A percentile compares a stretch with the other conserved stretches of the same genome.
Evolutionary conservation across 2,329 filamentous ascomycete species (phyloP).

Genomic region (Davidsoniella virescens): DNA sequence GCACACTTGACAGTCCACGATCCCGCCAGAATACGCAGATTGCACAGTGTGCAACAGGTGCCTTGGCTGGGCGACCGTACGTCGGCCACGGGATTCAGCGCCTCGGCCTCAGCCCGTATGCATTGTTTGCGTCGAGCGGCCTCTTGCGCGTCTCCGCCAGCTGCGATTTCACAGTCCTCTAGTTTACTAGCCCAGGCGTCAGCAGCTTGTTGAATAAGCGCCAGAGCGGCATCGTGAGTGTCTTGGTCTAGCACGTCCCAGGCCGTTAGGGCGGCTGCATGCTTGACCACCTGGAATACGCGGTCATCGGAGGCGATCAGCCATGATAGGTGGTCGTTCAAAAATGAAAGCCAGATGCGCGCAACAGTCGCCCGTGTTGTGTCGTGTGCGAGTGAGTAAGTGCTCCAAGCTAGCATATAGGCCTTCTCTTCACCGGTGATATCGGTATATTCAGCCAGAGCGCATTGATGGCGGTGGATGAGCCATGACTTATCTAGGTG

Average conservation of each 20-base stretch:
- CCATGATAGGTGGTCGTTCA: constrained; percentile 34
- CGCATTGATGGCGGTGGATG: constrained; percentile 41
- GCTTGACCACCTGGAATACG: constrained; percentile 38
- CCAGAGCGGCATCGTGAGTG: constrained; percentile 27
- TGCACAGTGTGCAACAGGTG: background rate
- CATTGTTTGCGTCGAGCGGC: background rate
- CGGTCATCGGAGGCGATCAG: constrained; percentile 31
- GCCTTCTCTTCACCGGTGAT: constrained; percentile 38
- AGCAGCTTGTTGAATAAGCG: constrained; percentile 27
- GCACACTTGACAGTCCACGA: constrained; percentile 8
- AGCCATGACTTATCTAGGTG: constrained; percentile 36
- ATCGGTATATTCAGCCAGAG: constrained; percentile 40
- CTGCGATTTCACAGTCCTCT: no score
- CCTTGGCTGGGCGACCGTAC: background rate
- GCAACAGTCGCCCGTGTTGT: constrained; percentile 36
- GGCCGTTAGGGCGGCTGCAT: constrained; percentile 33
- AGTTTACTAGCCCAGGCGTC: background rate
- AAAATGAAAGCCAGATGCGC: constrained; percentile 34
- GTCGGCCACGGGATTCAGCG: background rate
- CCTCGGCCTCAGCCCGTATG: background rate
- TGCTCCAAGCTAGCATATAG: constrained; percentile 42
- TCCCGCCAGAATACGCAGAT: background rate
- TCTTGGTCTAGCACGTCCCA: constrained; percentile 30
- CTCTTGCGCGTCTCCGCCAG: background rate
- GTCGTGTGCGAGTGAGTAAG: constrained; percentile 34